A percentile compares a stretch with the other conserved stretches of the same genome.
phyloP scores from a whole-genome alignment of 2,329 filamentous ascomycete species.

The Colletotrichum sp. region DNA sequence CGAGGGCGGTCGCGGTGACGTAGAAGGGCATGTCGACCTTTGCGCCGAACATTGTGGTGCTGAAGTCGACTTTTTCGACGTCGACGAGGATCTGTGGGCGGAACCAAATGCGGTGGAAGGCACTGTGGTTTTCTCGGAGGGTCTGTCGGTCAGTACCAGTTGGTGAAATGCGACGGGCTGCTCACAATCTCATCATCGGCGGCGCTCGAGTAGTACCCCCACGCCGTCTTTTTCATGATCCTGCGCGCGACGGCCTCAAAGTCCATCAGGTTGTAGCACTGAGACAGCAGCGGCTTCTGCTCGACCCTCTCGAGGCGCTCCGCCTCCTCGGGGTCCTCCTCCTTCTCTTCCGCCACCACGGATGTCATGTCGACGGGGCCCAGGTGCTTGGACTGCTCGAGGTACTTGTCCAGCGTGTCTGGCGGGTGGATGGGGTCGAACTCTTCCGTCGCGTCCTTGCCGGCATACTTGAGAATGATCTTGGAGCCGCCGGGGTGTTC shows the following conservation, averaged over 20 bases:
- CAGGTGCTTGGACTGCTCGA: slow-evolving; percentile 84
- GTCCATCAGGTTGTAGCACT: slow-evolving; percentile 94
- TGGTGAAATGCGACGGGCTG: neutral
- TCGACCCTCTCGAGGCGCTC: slow-evolving; percentile 76
- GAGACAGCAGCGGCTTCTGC: slow-evolving; percentile 79
- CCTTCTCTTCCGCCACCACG: slow-evolving; percentile 71
- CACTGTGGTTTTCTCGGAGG: slow-evolving; percentile 91
- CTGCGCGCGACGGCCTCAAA: slow-evolving; percentile 91
- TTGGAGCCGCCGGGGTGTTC: slow-evolving; percentile 90
- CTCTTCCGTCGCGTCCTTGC: slow-evolving; percentile 91
- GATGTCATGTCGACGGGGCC: slow-evolving; percentile 90
- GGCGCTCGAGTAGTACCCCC: slow-evolving; percentile 97
- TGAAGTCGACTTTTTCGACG: slow-evolving; percentile 85
- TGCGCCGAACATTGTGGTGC: slow-evolving; percentile 92
- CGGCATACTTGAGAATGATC: slow-evolving; percentile 95
- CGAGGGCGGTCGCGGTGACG: slow-evolving; percentile 92
- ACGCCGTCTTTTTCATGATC: slow-evolving; percentile 95
- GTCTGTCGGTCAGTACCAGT: slow-evolving; percentile 61
- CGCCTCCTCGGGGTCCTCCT: slow-evolving; percentile 63
- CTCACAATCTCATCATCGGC: slow-evolving; percentile 86
- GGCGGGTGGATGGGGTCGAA: slow-evolving; percentile 89
- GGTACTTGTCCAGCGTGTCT: slow-evolving; percentile 85
- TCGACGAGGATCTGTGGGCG: slow-evolving; percentile 87
- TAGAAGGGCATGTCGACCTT: slow-evolving; percentile 90
- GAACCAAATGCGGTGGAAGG: slow-evolving; percentile 98